A percentile compares a stretch with the other conserved stretches of the same genome.
Conservation (phyloP, 805 yeast genomes). For the Yarrowia sp. region DNA sequence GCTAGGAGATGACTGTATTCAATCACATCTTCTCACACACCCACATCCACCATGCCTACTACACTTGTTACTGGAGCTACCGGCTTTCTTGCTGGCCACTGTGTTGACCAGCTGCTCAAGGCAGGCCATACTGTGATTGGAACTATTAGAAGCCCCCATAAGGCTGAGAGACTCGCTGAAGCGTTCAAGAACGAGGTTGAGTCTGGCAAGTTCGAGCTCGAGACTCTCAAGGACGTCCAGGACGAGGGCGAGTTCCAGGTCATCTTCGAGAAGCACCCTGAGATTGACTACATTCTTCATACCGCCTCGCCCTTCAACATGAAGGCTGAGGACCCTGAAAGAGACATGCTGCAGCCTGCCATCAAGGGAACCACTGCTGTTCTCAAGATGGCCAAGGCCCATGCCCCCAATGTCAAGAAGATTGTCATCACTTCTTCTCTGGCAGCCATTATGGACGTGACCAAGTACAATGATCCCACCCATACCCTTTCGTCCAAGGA, state of each 20-base stretch:
- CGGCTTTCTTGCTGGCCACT: slow-evolving; percentile 57
- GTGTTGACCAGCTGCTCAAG: slow-evolving; percentile 51
- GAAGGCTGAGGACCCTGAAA: slow-evolving; percentile 51
- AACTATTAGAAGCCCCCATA: slow-evolving; percentile 55
- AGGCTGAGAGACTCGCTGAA: slow-evolving; percentile 51
- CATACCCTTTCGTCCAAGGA: slow-evolving; percentile 47
- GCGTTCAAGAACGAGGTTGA: slow-evolving; percentile 42
- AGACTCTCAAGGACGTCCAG: slow-evolving; percentile 47
- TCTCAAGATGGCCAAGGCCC: slow-evolving; percentile 51
- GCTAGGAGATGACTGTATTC: not conserved
- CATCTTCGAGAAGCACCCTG: slow-evolving; percentile 53
- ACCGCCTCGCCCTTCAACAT: slow-evolving; percentile 54
- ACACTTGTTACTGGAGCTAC: slow-evolving; percentile 57
- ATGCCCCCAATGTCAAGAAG: slow-evolving; percentile 48
- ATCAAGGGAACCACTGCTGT: slow-evolving; percentile 56
- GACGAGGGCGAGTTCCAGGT: slow-evolving; percentile 57
- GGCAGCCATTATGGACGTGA: slow-evolving; percentile 55
- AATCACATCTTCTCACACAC: too few species aligned
- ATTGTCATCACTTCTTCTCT: slow-evolving; percentile 60
- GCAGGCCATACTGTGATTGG: slow-evolving; percentile 57
- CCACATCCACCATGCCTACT: slow-evolving; percentile 11
- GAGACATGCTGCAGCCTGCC: slow-evolving; percentile 56
- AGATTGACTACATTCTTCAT: slow-evolving; percentile 51
- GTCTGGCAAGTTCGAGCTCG: slow-evolving; percentile 46
- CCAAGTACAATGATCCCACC: slow-evolving; percentile 40